Conservation (phyloP, 2,329 filamentous ascomycete species). For the Fusarium anguioides region DNA sequence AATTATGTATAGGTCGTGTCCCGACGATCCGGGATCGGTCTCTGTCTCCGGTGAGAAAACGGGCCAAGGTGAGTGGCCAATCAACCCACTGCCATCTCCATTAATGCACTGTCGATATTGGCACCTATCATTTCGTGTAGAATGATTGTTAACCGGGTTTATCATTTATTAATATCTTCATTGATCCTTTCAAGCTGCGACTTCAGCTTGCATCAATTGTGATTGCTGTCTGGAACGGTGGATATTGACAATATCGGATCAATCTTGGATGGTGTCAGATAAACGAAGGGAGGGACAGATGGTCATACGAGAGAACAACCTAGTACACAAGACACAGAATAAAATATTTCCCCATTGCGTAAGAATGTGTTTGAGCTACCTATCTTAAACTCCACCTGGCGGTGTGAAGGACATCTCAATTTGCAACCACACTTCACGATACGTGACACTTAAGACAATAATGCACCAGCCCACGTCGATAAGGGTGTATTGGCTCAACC, state of each 20-base stretch:
- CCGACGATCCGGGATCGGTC: neutral
- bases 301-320: neutral
- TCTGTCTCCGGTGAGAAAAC: conserved; percentile 19
- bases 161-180: neutral
- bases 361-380: conserved; percentile 1
- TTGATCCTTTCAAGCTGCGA: neutral
- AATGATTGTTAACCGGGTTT: neutral
- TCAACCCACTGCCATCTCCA: conserved; percentile 9
- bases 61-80: conserved; percentile 33
- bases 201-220: neutral
- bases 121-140: neutral
- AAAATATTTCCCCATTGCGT: neutral
- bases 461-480: neutral
- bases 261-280: neutral
- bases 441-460: conserved; percentile 1
- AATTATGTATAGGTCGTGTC: neutral
- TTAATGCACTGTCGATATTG: neutral
- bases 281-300: neutral
- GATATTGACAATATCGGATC: neutral
- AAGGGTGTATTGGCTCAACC: neutral
- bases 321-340: neutral
- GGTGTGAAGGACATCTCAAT: conserved; percentile 11
- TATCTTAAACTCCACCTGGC: conserved; percentile 25
- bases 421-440: conserved; percentile 16
- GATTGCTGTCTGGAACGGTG: neutral